Conservation (phyloP, 129 eudicot genomes). For the Escallonia rubra region DNA sequence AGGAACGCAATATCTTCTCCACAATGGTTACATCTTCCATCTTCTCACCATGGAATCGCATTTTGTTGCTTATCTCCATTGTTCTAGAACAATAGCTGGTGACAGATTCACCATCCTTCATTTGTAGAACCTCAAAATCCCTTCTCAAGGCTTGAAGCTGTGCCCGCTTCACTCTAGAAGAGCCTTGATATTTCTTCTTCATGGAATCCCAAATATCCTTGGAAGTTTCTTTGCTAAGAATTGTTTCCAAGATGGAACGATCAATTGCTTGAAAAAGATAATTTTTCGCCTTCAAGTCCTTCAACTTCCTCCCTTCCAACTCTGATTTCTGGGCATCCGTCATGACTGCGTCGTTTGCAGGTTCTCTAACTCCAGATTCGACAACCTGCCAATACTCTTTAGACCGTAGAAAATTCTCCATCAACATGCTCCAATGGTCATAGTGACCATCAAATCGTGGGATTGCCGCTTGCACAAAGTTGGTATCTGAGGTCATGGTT, state of each 20-base stretch:
- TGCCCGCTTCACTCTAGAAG: background rate
- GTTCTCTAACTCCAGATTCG: background rate
- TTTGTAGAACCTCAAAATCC: background rate
- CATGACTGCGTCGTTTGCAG: background rate
- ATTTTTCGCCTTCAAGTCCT: background rate
- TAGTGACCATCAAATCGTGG: slow-evolving; percentile 5
- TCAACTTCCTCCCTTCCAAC: background rate
- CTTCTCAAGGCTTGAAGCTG: background rate
- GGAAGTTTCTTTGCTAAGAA: background rate
- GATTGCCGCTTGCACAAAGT: background rate
- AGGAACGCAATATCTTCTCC: background rate
- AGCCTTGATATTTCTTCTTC: slow-evolving; percentile 1
- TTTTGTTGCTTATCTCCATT: background rate
- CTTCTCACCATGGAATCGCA: background rate
- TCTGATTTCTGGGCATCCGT: background rate
- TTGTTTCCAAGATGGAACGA: background rate
- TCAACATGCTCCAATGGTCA: background rate
- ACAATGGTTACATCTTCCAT: background rate
- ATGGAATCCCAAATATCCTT: background rate
- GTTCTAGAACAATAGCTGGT: background rate
- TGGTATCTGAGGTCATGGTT: background rate
- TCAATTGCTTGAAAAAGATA: slow-evolving; percentile 3
- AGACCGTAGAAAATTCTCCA: background rate
- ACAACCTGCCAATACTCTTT: slow-evolving; percentile 1
- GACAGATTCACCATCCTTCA: background rate